Evolutionary conservation across 345 rosid species (phyloP), one percentile per base, ranked within the genome.

Genomic region (Psidium guajava): DNA sequence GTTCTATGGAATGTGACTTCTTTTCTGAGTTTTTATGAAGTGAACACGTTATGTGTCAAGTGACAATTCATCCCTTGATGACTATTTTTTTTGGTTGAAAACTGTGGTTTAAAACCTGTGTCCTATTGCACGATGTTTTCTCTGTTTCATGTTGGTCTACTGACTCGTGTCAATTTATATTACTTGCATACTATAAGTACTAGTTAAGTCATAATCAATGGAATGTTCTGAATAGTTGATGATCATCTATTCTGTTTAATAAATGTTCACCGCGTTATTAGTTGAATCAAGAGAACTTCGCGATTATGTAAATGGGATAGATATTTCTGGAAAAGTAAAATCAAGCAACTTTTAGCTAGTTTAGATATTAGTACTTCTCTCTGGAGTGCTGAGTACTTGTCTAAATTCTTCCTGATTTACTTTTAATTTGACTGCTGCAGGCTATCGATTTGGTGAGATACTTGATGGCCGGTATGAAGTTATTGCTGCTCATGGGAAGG

Each of bases 401-500:
- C 52, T 27, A 9, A 9, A 56, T 83, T 58, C 28, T 27, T 57
- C n/a, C 52, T 51, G 81, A 86, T 22, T 57, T 55, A 57, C 51
- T 50, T 27, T 81, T 61, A 57, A 51, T 53, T 59, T 25, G 28
- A 88, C 56, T 80, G 81, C 11, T 82, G 49, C 86, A 98, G 99
- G 98, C 86, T 94, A 98, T 87, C 95, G 97, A 58, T 94, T 96
- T 90, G 99, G 99, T 86, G 99, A 98, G 91, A 83, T 92, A 86
- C 93, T 98, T 88, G 99, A 98, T 90, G 93, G 96, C 82, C 96
- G 98, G 82, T 98, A 96, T 92, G 99, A 95, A 92, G 94, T 98
- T 77, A 90, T 91, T 88, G 99, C 99, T 86, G 93, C 99, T 85
- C 99, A 98, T 90, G 99, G 99, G 44, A 96, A 96, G 91, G 99